Base-by-base conservation (phyloP, 495 filamentous ascomycete species). In the Pseudoneurospora amorphoporcata region DNA sequence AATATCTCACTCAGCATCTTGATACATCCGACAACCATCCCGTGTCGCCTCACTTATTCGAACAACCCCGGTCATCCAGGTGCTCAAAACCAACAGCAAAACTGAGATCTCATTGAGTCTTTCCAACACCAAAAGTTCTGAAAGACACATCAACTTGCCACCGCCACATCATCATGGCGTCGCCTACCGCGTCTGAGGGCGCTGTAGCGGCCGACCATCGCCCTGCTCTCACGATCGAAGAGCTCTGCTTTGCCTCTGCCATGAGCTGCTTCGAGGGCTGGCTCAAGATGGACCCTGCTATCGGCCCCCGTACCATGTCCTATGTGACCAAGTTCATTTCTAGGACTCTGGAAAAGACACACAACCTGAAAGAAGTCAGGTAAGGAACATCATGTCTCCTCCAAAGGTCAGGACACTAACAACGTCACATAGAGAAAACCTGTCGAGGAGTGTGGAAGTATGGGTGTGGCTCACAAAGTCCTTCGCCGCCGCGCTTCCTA, bases 381-480 rank as follows among this genome's bases (percentile, higher is more conserved):
- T 87, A 77, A 69, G 81, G 58, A n/a, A 68, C 68, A 42, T 8
- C 0, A 23, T 23, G 12, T n/a, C 17, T 10, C 35, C 5, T 10
- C 17, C n/a, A 8, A 12, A 10, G 16, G 4, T 39, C 16, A 38
- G 61, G 38, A 9, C 9, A 43, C 71, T 76, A 43, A 78, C 45
- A 32, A 32, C 4, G 0, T 5, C 16, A 7, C 0, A 79, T 81
- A 85, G 86, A 82, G 79, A 92, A 82, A 76, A 82, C 77, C 80
- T 92, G 77, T 78, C 88, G 69, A 77, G 81, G 65, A 88, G 87
- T 70, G 81, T 88, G 41, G 88, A 90, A 70, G 87, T 92, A 70
- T 94, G 92, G 92, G 86, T 90, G 73, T 90, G 90, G 77, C 84
- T 94, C 73, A 76, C 73, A 68, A 79, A 74, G 72, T 78, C 77